phyloP scores from a whole-genome alignment of 2,329 filamentous ascomycete genomes.

The Dothistroma septosporum region DNA sequence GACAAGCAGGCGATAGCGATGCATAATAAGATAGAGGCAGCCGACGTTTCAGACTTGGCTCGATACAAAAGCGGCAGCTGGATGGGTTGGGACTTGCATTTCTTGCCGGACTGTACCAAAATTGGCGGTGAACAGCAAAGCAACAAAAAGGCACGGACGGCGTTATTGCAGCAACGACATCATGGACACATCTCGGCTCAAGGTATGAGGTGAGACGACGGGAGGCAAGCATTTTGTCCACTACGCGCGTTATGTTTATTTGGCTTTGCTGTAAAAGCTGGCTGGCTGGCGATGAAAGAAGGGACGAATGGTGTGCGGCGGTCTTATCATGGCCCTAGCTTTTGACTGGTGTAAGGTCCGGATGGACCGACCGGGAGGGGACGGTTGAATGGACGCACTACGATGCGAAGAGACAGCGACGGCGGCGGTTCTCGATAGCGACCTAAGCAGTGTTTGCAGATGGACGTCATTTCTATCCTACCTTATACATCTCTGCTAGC shows the following conservation, averaged over 20 bases:
- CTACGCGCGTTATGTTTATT: not conserved
- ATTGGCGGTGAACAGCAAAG: conserved; percentile 11
- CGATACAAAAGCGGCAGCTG: conserved; percentile 10
- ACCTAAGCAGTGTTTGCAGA: not conserved
- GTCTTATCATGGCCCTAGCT: not conserved
- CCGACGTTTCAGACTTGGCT: conserved; percentile 16
- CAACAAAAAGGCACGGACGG: conserved; percentile 6
- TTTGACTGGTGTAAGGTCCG: not conserved
- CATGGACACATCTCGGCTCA: not conserved
- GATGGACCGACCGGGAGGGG: not conserved
- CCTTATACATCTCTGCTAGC: not conserved
- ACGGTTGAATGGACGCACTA: not conserved
- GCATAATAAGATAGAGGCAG: conserved; percentile 6
- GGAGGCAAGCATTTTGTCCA: not conserved
- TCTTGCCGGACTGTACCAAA: conserved; percentile 12
- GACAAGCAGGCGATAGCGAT: not conserved
- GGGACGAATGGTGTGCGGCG: not conserved
- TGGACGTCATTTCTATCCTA: not conserved
- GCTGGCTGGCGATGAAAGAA: not conserved
- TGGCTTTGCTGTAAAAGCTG: not conserved
- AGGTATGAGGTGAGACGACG: conserved; percentile 3
- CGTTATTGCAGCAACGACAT: not conserved
- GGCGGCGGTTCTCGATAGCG: not conserved
- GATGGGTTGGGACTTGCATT: conserved; percentile 8
- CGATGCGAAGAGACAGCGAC: conserved; percentile 2